Conservation (phyloP, 805 yeast genomes). For the Hemisphaericaspora nanyangensis region DNA sequence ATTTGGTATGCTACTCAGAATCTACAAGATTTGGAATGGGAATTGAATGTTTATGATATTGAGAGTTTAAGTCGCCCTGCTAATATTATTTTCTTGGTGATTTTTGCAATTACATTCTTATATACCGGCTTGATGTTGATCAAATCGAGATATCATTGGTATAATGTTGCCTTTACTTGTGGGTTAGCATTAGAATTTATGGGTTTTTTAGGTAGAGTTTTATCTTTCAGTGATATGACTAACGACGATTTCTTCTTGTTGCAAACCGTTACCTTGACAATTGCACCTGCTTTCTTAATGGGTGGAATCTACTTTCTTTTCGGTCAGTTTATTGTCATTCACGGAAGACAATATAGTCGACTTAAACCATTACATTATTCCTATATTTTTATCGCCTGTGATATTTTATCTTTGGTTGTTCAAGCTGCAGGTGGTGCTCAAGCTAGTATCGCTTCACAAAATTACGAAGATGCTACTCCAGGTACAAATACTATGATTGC, state of each 20-base stretch:
- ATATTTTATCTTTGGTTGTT: slow-evolving; percentile 28
- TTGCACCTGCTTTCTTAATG: slow-evolving; percentile 40
- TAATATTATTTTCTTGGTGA: slow-evolving; percentile 24
- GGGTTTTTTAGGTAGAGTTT: slow-evolving; percentile 35
- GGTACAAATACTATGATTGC: slow-evolving; percentile 36
- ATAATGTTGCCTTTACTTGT: slow-evolving; percentile 28
- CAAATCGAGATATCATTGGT: slow-evolving; percentile 34
- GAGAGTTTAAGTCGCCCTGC: slow-evolving; percentile 22
- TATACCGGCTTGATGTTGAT: slow-evolving; percentile 20
- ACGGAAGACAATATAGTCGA: slow-evolving; percentile 32
- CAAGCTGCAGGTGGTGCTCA: slow-evolving; percentile 41
- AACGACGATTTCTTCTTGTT: slow-evolving; percentile 19
- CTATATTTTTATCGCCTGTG: slow-evolving; percentile 33
- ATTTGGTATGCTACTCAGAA: slow-evolving; percentile 28
- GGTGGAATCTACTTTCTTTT: slow-evolving; percentile 36
- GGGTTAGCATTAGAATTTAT: slow-evolving; percentile 29
- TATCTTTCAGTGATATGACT: slow-evolving; percentile 22
- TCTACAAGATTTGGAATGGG: slow-evolving; percentile 21
- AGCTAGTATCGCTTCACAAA: slow-evolving; percentile 19
- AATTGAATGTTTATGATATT: slow-evolving; percentile 30
- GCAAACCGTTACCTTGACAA: slow-evolving; percentile 29
- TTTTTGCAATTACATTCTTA: slow-evolving; percentile 20
- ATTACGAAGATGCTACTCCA: slow-evolving; percentile 15
- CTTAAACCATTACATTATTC: slow-evolving; percentile 40
- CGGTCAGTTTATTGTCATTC: slow-evolving; percentile 32